A percentile compares a stretch with the other conserved stretches of the same genome.
phyloP scores from a whole-genome alignment of 2,329 filamentous ascomycete genomes.

The Penicillium sclerotigenum region DNA sequence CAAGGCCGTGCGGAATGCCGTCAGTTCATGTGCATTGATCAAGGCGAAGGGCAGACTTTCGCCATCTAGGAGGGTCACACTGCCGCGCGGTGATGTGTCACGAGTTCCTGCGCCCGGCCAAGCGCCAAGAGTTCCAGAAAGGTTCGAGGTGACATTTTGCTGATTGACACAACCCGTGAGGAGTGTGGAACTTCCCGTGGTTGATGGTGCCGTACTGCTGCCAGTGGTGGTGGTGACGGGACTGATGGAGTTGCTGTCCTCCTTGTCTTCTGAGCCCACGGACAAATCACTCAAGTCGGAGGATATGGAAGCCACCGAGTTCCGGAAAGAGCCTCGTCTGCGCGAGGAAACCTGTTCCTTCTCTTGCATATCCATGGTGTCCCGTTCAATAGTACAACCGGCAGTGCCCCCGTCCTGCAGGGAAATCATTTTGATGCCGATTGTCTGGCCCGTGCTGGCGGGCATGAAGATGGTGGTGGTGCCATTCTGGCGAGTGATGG shows the following conservation, averaged over 20 bases:
- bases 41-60: slow-evolving; percentile 59
- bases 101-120: slow-evolving; percentile 36
- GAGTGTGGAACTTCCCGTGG: slow-evolving; percentile 30
- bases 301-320: slow-evolving; percentile 35
- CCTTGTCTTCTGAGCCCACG: slow-evolving; percentile 29
- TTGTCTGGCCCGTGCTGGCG: slow-evolving; percentile 56
- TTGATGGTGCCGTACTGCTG: slow-evolving; percentile 4
- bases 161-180: slow-evolving; percentile 32
- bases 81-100: slow-evolving; percentile 53
- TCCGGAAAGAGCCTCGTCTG: slow-evolving; percentile 22
- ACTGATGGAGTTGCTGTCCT: background rate
- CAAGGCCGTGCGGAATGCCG: slow-evolving; percentile 66
- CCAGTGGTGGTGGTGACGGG: slow-evolving; percentile 5
- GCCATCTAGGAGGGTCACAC: slow-evolving; percentile 58
- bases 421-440: slow-evolving; percentile 65
- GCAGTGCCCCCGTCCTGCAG: slow-evolving; percentile 40
- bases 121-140: slow-evolving; percentile 32
- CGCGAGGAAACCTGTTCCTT: slow-evolving; percentile 15
- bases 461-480: slow-evolving; percentile 66
- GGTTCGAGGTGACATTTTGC: slow-evolving; percentile 24
- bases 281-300: slow-evolving; percentile 37
- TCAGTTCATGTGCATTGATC: slow-evolving; percentile 66
- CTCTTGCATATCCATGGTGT: slow-evolving; percentile 13
- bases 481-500: slow-evolving; percentile 59
- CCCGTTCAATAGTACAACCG: slow-evolving; percentile 36